These are phyloP conservation scores for Phytophthora brassicae DNA, from an alignment of 352 stramenopile species.

Conservation along the genomic window DNA sequence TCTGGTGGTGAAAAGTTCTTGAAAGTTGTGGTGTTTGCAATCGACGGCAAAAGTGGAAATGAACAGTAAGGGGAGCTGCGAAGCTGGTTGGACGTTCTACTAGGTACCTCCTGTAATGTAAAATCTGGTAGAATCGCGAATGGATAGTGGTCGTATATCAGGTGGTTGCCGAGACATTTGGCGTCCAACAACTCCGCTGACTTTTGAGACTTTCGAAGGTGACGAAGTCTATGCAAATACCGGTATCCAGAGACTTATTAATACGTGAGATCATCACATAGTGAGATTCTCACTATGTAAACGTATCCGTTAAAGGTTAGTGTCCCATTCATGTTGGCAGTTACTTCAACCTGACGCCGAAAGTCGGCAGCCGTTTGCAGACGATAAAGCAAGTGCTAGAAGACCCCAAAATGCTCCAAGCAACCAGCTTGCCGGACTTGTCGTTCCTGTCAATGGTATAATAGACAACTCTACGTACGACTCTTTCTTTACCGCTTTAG, in stretches of 20 bases:
- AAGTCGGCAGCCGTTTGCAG: constrained; percentile 7
- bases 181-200: too few relatives aligned
- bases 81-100: neutral
- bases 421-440: constrained; percentile 19
- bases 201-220: too few relatives aligned
- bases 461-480: neutral
- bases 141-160: too few relatives aligned
- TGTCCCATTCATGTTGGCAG: constrained; percentile 10
- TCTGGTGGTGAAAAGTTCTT: neutral
- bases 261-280: too few relatives aligned
- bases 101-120: too few relatives aligned
- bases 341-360: constrained; percentile 15
- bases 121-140: too few relatives aligned
- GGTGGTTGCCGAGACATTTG: neutral
- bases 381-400: neutral
- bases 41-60: constrained; percentile 27
- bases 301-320: neutral
- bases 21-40: neutral
- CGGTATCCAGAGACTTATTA: too few relatives aligned
- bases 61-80: neutral
- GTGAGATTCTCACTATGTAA: too few relatives aligned
- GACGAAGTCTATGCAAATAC: too few relatives aligned
- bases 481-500: neutral
- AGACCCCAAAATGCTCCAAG: constrained; percentile 5
- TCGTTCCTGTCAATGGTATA: constrained; percentile 26